Evolutionary conservation across 345 rosid species (phyloP).

Genomic region (Odontarrhena argentea): DNA sequence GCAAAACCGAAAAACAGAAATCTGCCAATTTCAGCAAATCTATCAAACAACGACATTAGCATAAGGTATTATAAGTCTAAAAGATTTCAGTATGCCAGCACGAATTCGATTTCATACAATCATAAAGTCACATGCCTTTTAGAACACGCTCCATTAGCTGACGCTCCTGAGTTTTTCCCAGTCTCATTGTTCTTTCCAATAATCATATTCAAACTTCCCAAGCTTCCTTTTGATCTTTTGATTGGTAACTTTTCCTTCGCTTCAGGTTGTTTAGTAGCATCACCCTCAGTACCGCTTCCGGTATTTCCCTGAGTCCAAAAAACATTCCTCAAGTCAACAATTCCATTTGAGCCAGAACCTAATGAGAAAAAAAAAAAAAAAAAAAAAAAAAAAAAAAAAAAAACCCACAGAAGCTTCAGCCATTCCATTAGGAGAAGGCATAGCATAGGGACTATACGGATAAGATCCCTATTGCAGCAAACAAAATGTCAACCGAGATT

Average conservation of each 20-base stretch:
- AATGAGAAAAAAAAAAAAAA: too few species aligned
- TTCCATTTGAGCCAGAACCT: slow-evolving; percentile 19
- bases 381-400: too few species aligned
- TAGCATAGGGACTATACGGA: slow-evolving; percentile 93
- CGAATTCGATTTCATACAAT: not conserved
- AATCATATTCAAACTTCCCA: slow-evolving; percentile 91
- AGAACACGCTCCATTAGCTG: slow-evolving; percentile 82
- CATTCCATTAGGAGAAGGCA: slow-evolving; percentile 90
- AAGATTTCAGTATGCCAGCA: slow-evolving; percentile 15
- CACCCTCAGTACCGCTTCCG: slow-evolving; percentile 63
- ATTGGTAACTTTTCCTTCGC: slow-evolving; percentile 90
- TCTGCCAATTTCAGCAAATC: slow-evolving; percentile 36
- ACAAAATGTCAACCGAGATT: slow-evolving; percentile 25
- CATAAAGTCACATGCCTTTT: slow-evolving; percentile 62
- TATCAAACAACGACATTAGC: slow-evolving; percentile 17
- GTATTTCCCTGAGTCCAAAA: slow-evolving; percentile 62
- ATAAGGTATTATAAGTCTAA: not conserved
- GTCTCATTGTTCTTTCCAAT: slow-evolving; percentile 70
- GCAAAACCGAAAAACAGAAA: slow-evolving; percentile 31
- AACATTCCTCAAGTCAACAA: slow-evolving; percentile 31
- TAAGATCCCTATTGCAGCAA: slow-evolving; percentile 70
- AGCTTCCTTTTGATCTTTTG: slow-evolving; percentile 97
- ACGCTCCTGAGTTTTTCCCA: slow-evolving; percentile 69
- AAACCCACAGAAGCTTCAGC: slow-evolving; percentile 74
- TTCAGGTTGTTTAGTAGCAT: slow-evolving; percentile 68